phyloP scores from a whole-genome alignment of 1,139 yeast species.

The Suhomyces chickasaworum region DNA sequence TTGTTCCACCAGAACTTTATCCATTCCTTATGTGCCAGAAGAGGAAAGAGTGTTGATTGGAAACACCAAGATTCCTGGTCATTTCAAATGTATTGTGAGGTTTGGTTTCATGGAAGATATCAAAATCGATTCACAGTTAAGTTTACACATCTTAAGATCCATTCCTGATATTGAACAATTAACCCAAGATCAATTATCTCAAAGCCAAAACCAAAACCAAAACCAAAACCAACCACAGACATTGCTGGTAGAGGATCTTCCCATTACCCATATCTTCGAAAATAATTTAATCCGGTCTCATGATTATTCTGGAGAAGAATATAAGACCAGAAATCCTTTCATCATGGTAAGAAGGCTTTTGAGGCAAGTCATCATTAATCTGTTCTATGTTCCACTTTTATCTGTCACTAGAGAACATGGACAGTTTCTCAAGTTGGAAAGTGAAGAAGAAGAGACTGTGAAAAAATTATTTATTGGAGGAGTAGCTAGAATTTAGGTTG shows the following conservation, averaged over 20 bases:
- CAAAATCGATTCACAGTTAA: slow-evolving; percentile 28
- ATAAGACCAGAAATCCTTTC: slow-evolving; percentile 24
- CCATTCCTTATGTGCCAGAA: slow-evolving; percentile 41
- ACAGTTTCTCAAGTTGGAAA: slow-evolving; percentile 23
- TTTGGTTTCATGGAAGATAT: slow-evolving; percentile 51
- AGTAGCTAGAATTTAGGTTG: slow-evolving; percentile 20
- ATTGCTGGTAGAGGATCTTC: slow-evolving; percentile 18
- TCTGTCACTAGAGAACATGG: slow-evolving; percentile 32
- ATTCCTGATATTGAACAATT: slow-evolving; percentile 23
- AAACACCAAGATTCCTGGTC: slow-evolving; percentile 43
- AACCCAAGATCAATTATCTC: too few species aligned
- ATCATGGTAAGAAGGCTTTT: slow-evolving; percentile 17
- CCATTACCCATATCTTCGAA: slow-evolving; percentile 41
- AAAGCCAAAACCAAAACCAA: too few species aligned
- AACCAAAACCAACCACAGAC: not conserved
- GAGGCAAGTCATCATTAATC: slow-evolving; percentile 28
- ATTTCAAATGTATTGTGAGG: slow-evolving; percentile 47
- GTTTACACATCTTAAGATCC: slow-evolving; percentile 28
- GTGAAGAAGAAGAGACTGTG: slow-evolving; percentile 27
- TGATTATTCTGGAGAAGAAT: slow-evolving; percentile 20
- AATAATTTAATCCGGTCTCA: slow-evolving; percentile 34
- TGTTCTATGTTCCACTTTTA: slow-evolving; percentile 32
- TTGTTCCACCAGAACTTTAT: slow-evolving; percentile 41
- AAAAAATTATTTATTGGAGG: slow-evolving; percentile 34
- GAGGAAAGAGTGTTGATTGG: slow-evolving; percentile 44